phyloP scores from a whole-genome alignment of 208 protist species.

The Leptomonas seymouri region DNA sequence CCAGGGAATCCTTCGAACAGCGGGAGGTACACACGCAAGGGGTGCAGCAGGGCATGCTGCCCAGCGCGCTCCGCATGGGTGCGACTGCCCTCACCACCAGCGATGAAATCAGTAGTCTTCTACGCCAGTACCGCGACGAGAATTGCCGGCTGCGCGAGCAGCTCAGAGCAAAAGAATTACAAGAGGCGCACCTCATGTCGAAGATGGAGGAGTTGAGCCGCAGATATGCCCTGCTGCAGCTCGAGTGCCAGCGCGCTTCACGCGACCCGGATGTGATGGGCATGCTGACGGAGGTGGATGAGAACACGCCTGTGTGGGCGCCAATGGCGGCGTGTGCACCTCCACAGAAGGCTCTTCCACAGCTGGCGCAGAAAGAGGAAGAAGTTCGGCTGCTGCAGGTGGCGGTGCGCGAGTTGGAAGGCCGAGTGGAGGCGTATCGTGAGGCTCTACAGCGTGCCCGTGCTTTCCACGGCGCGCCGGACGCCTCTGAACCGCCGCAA shows the following conservation, averaged over 20 bases:
- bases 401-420: conserved; percentile 40
- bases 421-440: conserved; percentile 55
- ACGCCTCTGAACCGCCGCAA: no score
- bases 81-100: background rate
- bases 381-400: conserved; percentile 43
- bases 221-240: conserved; percentile 12
- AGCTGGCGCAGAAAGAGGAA: conserved; percentile 29
- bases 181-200: conserved; percentile 49
- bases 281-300: conserved; percentile 4
- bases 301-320: background rate
- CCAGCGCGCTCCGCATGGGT: no score
- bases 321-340: background rate
- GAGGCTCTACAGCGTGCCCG: conserved; percentile 33
- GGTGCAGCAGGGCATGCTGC: no score
- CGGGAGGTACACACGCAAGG: background rate
- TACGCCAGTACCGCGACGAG: conserved; percentile 51
- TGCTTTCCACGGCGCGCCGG: background rate
- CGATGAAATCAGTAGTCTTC: conserved; percentile 29
- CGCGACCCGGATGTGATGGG: background rate
- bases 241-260: conserved; percentile 18
- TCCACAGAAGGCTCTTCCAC: conserved; percentile 8
- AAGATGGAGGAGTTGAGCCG: conserved; percentile 40
- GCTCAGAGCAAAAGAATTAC: conserved; percentile 47
- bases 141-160: conserved; percentile 67
- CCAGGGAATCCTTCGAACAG: background rate